Conservation (phyloP, 768 basidiomycete species). For the Podaxis carcinomalis region DNA sequence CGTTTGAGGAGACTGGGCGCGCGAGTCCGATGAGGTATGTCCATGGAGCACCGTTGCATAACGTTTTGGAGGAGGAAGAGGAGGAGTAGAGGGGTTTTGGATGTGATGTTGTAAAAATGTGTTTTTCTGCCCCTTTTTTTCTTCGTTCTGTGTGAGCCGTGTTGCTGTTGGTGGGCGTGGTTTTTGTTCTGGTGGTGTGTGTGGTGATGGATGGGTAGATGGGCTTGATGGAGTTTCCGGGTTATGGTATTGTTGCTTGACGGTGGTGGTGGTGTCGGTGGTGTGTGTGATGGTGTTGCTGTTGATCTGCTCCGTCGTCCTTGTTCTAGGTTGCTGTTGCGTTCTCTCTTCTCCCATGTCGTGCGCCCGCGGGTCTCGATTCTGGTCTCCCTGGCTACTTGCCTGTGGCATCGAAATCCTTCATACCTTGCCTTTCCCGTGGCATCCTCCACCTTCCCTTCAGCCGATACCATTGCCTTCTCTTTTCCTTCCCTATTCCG, state of each 20-base stretch:
- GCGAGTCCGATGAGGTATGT: slow-evolving; percentile 69
- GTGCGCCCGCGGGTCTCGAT: not conserved
- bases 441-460: not conserved
- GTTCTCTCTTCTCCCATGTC: not conserved
- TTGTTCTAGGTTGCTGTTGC: not conserved
- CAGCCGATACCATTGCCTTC: not conserved
- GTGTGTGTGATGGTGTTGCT: not conserved
- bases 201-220: not conserved
- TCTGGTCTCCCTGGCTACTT: not conserved
- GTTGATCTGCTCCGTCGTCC: not conserved
- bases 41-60: slow-evolving; percentile 83
- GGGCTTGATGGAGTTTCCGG: no score
- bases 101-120: no score
- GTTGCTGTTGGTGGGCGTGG: not conserved
- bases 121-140: no score
- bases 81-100: slow-evolving; percentile 37
- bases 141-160: not conserved
- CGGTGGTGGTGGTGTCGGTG: not conserved
- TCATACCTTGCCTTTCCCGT: not conserved
- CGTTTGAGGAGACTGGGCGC: slow-evolving; percentile 47
- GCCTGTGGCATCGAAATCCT: not conserved
- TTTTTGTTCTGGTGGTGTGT: not conserved
- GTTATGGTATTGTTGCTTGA: no score
- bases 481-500: not conserved
- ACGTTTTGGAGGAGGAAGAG: slow-evolving; percentile 81